These are phyloP conservation scores for Quercus phellos DNA, from an alignment of 331 rosid genomes.

Conservation along the genomic window DNA sequence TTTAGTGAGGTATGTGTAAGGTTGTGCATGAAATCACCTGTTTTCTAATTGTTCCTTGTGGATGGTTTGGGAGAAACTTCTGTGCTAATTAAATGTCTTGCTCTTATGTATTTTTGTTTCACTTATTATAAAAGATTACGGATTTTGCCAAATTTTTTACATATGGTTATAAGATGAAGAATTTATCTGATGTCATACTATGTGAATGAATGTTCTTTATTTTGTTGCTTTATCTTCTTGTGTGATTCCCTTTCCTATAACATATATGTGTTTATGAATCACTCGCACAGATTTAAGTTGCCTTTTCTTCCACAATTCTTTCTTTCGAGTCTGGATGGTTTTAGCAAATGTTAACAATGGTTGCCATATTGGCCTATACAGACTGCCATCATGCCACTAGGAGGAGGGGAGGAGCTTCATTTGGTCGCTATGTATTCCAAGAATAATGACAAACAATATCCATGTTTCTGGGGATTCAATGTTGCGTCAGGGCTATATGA, in stretches of 20 bases:
- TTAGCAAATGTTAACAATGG: slow-evolving; percentile 25
- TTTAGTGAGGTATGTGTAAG: not conserved
- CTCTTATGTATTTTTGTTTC: not conserved
- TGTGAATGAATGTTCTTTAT: not conserved
- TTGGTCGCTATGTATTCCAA: slow-evolving; percentile 89
- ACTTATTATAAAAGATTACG: not conserved
- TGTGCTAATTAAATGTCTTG: not conserved
- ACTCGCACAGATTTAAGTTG: not conserved
- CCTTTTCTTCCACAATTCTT: not conserved
- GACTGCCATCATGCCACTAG: slow-evolving; percentile 83
- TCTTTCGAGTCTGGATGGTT: not conserved
- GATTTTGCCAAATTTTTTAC: not conserved
- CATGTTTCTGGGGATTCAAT: slow-evolving; percentile 89
- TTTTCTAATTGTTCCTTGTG: not conserved
- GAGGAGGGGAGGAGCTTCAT: slow-evolving; percentile 83
- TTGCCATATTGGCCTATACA: slow-evolving; percentile 37
- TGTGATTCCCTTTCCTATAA: not conserved
- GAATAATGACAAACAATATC: slow-evolving; percentile 47
- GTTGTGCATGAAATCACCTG: not conserved
- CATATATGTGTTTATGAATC: not conserved
- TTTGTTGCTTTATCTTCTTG: not conserved
- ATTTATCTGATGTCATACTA: not conserved
- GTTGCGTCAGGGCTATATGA: slow-evolving; percentile 72
- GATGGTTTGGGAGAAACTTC: not conserved
- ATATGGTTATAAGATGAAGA: too few species aligned